A percentile compares a stretch with the other conserved stretches of the same genome.
These are phyloP conservation scores for Syzygium malaccense DNA, from an alignment of 441 rosid species.

Conservation along the genomic window DNA sequence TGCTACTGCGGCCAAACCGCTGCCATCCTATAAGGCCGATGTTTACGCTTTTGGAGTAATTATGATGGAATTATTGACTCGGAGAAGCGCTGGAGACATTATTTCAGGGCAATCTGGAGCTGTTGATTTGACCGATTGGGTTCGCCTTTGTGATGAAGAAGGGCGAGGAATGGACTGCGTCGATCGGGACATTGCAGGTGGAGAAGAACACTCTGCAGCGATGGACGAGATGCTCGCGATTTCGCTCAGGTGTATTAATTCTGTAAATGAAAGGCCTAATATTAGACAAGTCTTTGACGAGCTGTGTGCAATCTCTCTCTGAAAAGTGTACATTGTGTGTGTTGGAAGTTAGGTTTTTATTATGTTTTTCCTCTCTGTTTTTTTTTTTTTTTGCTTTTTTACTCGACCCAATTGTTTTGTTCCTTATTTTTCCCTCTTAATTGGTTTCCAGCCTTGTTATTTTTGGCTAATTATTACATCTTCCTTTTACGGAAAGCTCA, in stretches of 20 bases:
- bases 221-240: slow-evolving; percentile 84
- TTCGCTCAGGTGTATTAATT: slow-evolving; percentile 80
- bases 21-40: slow-evolving; percentile 68
- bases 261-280: slow-evolving; percentile 88
- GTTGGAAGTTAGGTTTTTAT: slow-evolving; percentile 44
- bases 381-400: slow-evolving; percentile 11
- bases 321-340: slow-evolving; percentile 64
- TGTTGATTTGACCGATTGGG: slow-evolving; percentile 91
- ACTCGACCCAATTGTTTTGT: slow-evolving; percentile 34
- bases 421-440: slow-evolving; percentile 13
- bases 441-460: slow-evolving; percentile 45
- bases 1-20: slow-evolving; percentile 49
- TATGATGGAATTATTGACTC: slow-evolving; percentile 79
- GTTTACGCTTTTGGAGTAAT: slow-evolving; percentile 91
- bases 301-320: slow-evolving; percentile 56
- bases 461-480: slow-evolving; percentile 32
- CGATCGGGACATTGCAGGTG: slow-evolving; percentile 78
- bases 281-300: slow-evolving; percentile 77
- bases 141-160: slow-evolving; percentile 69
- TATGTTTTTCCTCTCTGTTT: background rate
- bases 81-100: slow-evolving; percentile 90
- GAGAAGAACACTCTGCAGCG: slow-evolving; percentile 73
- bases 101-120: slow-evolving; percentile 96
- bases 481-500: slow-evolving; percentile 13
- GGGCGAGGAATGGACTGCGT: slow-evolving; percentile 91